Percentiles rank a stretch among this genome's conserved stretches.
phyloP scores from a whole-genome alignment of 2,329 filamentous ascomycete species.

The Tympanopsis confertula region DNA sequence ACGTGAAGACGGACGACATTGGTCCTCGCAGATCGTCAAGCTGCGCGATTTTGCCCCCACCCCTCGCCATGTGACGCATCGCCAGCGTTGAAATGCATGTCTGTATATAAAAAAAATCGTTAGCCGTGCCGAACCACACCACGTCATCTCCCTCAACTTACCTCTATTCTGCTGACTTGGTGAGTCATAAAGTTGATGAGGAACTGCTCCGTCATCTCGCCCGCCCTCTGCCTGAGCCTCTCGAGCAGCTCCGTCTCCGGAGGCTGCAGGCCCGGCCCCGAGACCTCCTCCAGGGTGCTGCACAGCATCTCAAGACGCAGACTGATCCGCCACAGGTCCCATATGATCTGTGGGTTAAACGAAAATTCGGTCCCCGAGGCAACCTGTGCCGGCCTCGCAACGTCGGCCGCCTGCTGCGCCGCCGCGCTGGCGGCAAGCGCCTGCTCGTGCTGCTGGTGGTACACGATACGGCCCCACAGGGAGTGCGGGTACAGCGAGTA shows the following conservation, averaged over 20 bases:
- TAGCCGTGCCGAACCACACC: background rate
- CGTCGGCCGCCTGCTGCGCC: conserved; percentile 28
- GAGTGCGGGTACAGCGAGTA: conserved; percentile 91
- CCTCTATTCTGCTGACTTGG: conserved; percentile 91
- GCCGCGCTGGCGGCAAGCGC: background rate
- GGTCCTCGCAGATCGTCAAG: conserved; percentile 67
- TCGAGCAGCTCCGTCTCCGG: conserved; percentile 79
- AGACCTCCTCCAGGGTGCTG: conserved; percentile 67
- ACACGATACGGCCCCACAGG: conserved; percentile 66
- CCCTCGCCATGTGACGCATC: conserved; percentile 67
- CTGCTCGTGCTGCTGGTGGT: conserved; percentile 7
- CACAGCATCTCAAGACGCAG: conserved; percentile 88
- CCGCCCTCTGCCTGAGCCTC: conserved; percentile 50
- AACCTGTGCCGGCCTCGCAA: conserved; percentile 47
- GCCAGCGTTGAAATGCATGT: conserved; percentile 70
- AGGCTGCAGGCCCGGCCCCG: conserved; percentile 52
- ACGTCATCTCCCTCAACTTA: conserved; percentile 29
- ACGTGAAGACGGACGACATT: conserved; percentile 60
- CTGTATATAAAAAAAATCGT: conserved; percentile 26
- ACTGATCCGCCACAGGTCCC: conserved; percentile 81
- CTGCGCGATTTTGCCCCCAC: conserved; percentile 46
- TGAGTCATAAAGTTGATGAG: conserved; percentile 85
- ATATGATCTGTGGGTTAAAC: conserved; percentile 76
- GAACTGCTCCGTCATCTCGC: conserved; percentile 80
- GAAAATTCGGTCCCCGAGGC: conserved; percentile 53